A percentile compares a stretch with the other conserved stretches of the same genome.
Conservation (phyloP, 768 basidiomycete species). For the Suillus plorans region DNA sequence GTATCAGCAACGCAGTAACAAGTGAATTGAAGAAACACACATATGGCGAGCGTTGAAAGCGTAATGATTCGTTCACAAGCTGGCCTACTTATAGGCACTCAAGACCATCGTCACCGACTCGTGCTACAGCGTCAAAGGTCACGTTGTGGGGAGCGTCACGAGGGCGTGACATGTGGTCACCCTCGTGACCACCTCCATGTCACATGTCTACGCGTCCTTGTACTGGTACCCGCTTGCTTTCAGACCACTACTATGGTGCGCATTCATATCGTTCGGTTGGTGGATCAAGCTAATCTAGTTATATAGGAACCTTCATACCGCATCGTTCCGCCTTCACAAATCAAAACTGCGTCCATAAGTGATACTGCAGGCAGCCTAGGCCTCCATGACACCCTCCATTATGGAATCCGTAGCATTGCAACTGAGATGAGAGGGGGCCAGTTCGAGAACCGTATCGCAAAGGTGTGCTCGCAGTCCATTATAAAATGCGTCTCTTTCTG, state of each 20-base stretch:
- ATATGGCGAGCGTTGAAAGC: neutral
- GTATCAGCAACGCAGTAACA: neutral
- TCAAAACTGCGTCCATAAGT: conserved; percentile 63
- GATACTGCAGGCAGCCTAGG: conserved; percentile 76
- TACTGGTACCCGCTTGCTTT: conserved; percentile 8
- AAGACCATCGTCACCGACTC: conserved; percentile 5
- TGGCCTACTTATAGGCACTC: conserved; percentile 9
- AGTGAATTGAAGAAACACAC: neutral
- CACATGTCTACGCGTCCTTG: conserved; percentile 15
- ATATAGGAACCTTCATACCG: conserved; percentile 52
- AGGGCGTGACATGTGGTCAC: conserved; percentile 27
- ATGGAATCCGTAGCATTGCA: conserved; percentile 82
- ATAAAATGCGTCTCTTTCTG: conserved; percentile 4
- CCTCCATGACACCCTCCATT: conserved; percentile 83
- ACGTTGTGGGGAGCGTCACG: conserved; percentile 27
- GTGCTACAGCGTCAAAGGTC: conserved; percentile 8
- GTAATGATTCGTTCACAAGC: neutral
- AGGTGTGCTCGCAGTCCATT: conserved; percentile 41
- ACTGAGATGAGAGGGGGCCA: conserved; percentile 58
- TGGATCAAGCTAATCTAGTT: conserved; percentile 5
- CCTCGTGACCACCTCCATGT: conserved; percentile 9
- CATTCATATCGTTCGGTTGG: neutral
- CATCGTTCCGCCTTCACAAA: conserved; percentile 55
- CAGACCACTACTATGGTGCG: conserved; percentile 22
- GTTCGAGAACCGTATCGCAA: conserved; percentile 72